phyloP scores from a whole-genome alignment of 1,284 basidiomycete species.

The Apiotrichum montevideense region DNA sequence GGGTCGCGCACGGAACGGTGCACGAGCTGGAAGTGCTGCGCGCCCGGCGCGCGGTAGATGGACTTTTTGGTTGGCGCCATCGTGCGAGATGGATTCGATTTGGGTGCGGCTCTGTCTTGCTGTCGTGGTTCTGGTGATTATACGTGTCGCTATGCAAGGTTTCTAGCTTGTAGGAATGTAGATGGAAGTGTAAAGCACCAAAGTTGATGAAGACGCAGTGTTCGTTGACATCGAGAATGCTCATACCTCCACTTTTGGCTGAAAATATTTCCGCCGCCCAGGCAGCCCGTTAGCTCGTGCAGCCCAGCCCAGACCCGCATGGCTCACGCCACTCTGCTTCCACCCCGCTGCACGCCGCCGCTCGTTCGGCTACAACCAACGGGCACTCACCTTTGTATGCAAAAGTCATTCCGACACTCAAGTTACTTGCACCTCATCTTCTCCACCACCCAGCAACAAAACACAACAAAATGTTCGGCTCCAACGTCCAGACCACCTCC shows the following conservation, averaged over 20 bases:
- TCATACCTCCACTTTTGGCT: no score
- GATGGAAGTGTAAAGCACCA: neutral
- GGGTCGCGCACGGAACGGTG: conserved; percentile 95
- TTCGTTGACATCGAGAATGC: no score
- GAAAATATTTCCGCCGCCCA: no score
- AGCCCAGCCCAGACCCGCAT: no score
- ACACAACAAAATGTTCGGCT: conserved; percentile 3
- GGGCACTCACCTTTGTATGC: neutral
- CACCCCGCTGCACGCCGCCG: no score
- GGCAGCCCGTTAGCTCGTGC: no score
- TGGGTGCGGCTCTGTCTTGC: neutral
- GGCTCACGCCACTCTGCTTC: no score
- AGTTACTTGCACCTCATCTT: no score
- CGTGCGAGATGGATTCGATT: neutral
- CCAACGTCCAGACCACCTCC: conserved; percentile 1
- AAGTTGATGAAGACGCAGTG: no score
- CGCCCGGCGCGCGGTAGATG: conserved; percentile 79
- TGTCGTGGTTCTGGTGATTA: neutral
- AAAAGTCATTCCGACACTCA: no score
- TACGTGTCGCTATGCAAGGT: neutral
- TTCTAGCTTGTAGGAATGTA: neutral
- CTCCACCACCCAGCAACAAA: neutral
- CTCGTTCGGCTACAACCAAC: no score
- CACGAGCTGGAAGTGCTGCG: conserved; percentile 92
- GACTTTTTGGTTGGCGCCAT: conserved; percentile 58